phyloP scores from a whole-genome alignment of 169 alveolate species.

The Plasmodium knowlesi region DNA sequence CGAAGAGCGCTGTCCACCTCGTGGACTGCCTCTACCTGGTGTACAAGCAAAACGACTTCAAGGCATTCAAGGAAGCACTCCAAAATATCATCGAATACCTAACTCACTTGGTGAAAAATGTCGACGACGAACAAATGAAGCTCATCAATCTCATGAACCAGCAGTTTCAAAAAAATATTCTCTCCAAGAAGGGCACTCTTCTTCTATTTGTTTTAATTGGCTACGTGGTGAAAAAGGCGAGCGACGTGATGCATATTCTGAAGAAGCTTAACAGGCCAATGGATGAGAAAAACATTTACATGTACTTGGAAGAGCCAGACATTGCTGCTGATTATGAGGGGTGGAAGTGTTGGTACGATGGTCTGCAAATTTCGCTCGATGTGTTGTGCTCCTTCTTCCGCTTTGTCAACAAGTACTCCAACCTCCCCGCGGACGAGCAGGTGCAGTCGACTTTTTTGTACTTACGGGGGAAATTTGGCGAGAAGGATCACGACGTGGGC shows the following conservation, averaged over 20 bases:
- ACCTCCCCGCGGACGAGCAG: slow-evolving; percentile 41
- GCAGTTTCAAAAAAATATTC: slow-evolving; percentile 50
- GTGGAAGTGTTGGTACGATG: slow-evolving; percentile 52
- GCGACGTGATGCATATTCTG: slow-evolving; percentile 17
- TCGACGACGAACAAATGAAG: slow-evolving; percentile 40
- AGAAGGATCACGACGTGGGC: not conserved
- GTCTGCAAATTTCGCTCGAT: slow-evolving; percentile 21
- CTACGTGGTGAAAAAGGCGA: slow-evolving; percentile 32
- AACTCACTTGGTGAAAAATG: slow-evolving; percentile 32
- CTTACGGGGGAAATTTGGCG: slow-evolving; percentile 15
- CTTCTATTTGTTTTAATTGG: slow-evolving; percentile 56
- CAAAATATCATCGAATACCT: slow-evolving; percentile 46
- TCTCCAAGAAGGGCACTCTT: slow-evolving; percentile 63
- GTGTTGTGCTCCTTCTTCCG: slow-evolving; percentile 48
- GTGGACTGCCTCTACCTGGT: slow-evolving; percentile 51
- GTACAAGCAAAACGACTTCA: slow-evolving; percentile 43
- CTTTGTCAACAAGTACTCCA: slow-evolving; percentile 41
- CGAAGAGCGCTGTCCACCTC: not conserved
- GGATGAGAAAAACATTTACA: slow-evolving; percentile 36
- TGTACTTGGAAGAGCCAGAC: slow-evolving; percentile 60
- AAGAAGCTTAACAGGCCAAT: slow-evolving; percentile 44
- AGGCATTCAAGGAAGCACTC: slow-evolving; percentile 37
- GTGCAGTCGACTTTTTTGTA: slow-evolving; percentile 30
- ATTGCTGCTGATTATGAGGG: slow-evolving; percentile 28
- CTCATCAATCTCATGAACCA: slow-evolving; percentile 56